Conservation (phyloP, 108 stramenopile species). For the Nitzschia putrida region DNA sequence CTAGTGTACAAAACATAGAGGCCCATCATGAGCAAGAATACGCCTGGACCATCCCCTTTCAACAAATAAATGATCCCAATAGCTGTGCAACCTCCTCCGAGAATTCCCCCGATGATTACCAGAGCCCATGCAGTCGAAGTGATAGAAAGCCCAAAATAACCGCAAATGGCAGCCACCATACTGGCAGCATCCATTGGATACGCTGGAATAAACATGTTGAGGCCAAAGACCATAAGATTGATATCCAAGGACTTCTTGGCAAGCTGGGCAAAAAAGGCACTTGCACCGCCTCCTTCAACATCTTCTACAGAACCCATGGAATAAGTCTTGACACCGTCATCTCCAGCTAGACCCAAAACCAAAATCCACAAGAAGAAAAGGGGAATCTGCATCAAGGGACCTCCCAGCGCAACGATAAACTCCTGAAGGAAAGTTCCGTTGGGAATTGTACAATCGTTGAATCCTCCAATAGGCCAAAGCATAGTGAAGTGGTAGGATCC, state of each 20-base stretch:
- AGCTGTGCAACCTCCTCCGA: neutral
- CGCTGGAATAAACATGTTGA: constrained; percentile 23
- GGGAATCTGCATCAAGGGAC: constrained; percentile 23
- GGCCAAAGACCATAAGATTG: constrained; percentile 20
- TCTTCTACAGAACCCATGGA: neutral
- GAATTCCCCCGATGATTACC: constrained; percentile 10
- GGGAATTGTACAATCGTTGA: constrained; percentile 15
- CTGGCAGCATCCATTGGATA: constrained; percentile 31
- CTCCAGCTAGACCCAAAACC: constrained; percentile 7
- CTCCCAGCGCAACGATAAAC: constrained; percentile 16
- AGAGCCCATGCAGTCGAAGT: constrained; percentile 9
- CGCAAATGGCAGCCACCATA: constrained; percentile 20
- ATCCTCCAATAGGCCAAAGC: constrained; percentile 31
- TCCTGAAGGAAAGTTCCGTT: constrained; percentile 19
- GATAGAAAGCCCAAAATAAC: constrained; percentile 15
- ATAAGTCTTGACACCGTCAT: constrained; percentile 13
- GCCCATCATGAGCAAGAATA: constrained; percentile 19
- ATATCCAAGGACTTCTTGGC: constrained; percentile 22
- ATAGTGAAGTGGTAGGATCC: constrained; percentile 6
- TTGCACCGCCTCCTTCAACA: constrained; percentile 11
- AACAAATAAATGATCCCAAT: constrained; percentile 15
- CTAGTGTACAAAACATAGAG: constrained; percentile 16
- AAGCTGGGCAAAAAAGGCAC: constrained; percentile 18
- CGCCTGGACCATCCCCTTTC: constrained; percentile 10
- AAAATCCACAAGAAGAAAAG: constrained; percentile 15